Base-by-base conservation (phyloP, 139 green algal species). In the Choricystis sp. region DNA sequence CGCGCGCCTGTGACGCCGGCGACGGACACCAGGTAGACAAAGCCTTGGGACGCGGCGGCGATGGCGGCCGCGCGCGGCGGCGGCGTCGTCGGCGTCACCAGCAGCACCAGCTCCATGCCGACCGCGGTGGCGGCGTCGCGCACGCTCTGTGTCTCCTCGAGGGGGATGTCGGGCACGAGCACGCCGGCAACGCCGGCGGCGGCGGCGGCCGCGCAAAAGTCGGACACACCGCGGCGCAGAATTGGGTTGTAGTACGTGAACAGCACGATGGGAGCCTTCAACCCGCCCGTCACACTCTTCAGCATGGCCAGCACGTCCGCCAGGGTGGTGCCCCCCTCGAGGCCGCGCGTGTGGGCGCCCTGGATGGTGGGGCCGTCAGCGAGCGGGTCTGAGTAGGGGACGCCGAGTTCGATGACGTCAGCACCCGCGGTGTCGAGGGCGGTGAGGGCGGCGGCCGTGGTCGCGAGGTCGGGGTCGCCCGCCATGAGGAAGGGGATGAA, bases 241-340 rank as follows among this genome's bases (percentile, higher is more conserved):
- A 98, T 98, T 48, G 94, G 94, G 72, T 99, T 99, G 82, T 83
- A 98, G 73, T 99, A 99, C 0, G 88, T 95, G 76, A 99, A 99
- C 49, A 98, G 73, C 19, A 99, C 81, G 1, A 98, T 66, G 9
- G 91, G 90, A 19, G 91, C 87, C 25, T 64, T 81, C 57, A 97
- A 77, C 4, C 26, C 64, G 0, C 84, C 68, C 3, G 71, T 74
- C 3, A 84, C 77, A 22, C 72, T 49, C 0, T 31, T 52, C 4
- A 94, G 64, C 69, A 94, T 81, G 22, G 68, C 77, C n/a, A 96
- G 69, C 3, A 94, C 84, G 49, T 78, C 69, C 31, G 85, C 76
- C 20, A 98, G 71, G 0, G 85, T 94, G 27, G 80, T 85, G 59
- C 82, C 83, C 21, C 76, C 73, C 24, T 85, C 65, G 57, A 99